Evolutionary conservation across 176 grass and related monocot species (phyloP).

Genomic region (Bromus sterilis): DNA sequence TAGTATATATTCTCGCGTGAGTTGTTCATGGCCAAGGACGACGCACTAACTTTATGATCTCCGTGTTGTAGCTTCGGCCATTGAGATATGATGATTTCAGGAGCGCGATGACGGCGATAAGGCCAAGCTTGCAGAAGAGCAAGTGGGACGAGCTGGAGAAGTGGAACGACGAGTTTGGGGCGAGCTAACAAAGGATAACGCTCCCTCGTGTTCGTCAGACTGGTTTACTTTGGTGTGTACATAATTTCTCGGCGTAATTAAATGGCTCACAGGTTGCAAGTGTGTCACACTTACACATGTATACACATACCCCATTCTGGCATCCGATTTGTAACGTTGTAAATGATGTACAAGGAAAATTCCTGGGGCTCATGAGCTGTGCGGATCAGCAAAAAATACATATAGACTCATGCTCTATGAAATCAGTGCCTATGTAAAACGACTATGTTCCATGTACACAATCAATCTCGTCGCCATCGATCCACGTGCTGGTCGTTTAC

Average conservation of each 20-base stretch:
- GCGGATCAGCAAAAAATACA: not conserved
- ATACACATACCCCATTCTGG: not conserved
- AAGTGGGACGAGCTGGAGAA: conserved; percentile 87
- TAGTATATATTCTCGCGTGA: not conserved
- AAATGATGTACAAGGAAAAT: not conserved
- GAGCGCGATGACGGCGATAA: conserved; percentile 64
- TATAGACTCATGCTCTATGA: not conserved
- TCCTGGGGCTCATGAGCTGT: not conserved
- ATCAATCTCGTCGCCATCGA: too few relatives aligned
- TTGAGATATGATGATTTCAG: conserved; percentile 70
- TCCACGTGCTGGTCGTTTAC: too few relatives aligned
- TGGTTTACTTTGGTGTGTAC: not conserved
- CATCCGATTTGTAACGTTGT: not conserved
- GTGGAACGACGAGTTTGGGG: conserved; percentile 91
- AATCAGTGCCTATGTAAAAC: too few relatives aligned
- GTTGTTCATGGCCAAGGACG: not conserved
- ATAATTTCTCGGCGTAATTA: not conserved
- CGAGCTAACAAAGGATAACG: conserved; percentile 37
- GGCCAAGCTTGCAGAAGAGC: conserved; percentile 89
- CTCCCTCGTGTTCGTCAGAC: not conserved
- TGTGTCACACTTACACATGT: too few relatives aligned
- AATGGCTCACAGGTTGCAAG: not conserved
- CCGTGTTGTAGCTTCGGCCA: conserved; percentile 43
- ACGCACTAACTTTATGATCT: not conserved
- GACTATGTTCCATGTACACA: too few relatives aligned